These are phyloP conservation scores for Candida anutae DNA, from an alignment of 1,139 yeast species.

Conservation along the genomic window DNA sequence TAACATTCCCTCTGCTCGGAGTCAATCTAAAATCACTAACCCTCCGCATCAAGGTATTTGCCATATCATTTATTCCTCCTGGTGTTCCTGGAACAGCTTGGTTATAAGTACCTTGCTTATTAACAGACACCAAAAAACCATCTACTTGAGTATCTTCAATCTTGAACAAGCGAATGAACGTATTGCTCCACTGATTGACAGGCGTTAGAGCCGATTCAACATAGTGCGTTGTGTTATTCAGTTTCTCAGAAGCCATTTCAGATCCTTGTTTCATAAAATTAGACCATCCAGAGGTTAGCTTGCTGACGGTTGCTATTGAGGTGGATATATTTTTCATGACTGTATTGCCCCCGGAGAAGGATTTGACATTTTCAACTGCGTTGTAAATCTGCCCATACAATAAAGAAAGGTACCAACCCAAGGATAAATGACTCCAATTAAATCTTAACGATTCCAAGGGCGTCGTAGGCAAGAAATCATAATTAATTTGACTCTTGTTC, in stretches of 20 bases:
- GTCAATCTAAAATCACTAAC: conserved; percentile 36
- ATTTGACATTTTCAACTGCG: conserved; percentile 21
- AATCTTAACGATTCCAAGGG: conserved; percentile 46
- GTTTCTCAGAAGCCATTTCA: conserved; percentile 5
- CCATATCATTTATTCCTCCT: conserved; percentile 46
- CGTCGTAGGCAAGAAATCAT: conserved; percentile 27
- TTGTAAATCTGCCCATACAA: conserved; percentile 61
- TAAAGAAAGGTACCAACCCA: conserved; percentile 73
- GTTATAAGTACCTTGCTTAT: conserved; percentile 12
- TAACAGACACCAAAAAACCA: conserved; percentile 28
- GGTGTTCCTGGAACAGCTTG: conserved; percentile 24
- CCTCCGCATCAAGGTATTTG: conserved; percentile 41
- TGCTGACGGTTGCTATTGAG: conserved; percentile 38
- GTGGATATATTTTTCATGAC: conserved; percentile 30
- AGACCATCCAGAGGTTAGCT: conserved; percentile 37
- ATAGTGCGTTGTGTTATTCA: conserved; percentile 9
- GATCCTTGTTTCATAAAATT: conserved; percentile 13
- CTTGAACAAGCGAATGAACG: conserved; percentile 54
- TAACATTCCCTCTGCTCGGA: conserved; percentile 13
- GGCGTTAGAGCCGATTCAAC: conserved; percentile 21
- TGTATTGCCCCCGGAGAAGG: conserved; percentile 18
- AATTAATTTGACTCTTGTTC: conserved; percentile 18
- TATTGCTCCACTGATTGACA: conserved; percentile 55
- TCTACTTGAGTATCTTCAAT: conserved; percentile 36
- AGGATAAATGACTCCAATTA: conserved; percentile 53